These are phyloP conservation scores for Camelina sativa DNA, from an alignment of 345 rosid genomes.

Conservation along the genomic window DNA sequence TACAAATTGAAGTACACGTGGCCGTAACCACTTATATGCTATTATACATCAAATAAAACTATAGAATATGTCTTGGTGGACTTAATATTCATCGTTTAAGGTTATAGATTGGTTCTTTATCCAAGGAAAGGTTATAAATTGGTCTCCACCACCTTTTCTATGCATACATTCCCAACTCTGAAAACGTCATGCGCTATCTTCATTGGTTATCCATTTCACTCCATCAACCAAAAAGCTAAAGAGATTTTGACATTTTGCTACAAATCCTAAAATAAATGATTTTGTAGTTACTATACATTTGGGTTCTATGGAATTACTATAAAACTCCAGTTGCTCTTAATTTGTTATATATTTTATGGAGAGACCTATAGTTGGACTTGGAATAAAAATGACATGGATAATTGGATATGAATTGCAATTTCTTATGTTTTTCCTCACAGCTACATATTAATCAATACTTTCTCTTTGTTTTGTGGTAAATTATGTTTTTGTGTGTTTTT, in stretches of 20 bases:
- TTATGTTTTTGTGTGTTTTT: neutral
- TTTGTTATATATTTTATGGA: neutral
- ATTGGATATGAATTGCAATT: neutral
- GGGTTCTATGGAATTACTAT: neutral
- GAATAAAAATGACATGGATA: no score
- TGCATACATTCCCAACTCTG: constrained; percentile 9
- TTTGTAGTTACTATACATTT: constrained; percentile 12
- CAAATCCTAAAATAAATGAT: neutral
- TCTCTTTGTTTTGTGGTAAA: neutral
- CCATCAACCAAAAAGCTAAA: constrained; percentile 8
- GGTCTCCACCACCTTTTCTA: neutral
- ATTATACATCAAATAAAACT: neutral
- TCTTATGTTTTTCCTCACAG: neutral
- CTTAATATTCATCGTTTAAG: constrained; percentile 9
- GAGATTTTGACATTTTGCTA: neutral
- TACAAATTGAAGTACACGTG: constrained; percentile 28
- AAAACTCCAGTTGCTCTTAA: neutral
- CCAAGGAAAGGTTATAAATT: neutral
- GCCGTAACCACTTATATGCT: constrained; percentile 31
- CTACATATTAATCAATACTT: neutral
- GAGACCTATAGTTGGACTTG: no score
- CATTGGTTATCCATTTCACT: constrained; percentile 24
- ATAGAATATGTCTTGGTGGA: neutral
- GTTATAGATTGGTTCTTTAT: neutral
- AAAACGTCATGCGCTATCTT: constrained; percentile 20